Conservation (phyloP, 1,284 basidiomycete species). For the Inonotus hispidus region DNA sequence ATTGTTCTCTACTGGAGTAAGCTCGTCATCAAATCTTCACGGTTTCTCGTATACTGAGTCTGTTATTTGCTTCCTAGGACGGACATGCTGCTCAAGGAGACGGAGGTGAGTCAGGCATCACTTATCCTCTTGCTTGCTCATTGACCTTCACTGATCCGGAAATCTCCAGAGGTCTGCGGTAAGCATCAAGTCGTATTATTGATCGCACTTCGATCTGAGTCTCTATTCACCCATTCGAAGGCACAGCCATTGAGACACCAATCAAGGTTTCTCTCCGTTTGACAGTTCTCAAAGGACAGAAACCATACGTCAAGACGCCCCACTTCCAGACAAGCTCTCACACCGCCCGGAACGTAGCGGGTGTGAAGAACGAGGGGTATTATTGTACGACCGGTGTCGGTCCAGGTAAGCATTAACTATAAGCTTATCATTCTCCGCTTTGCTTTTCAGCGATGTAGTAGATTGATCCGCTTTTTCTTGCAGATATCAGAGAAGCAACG, state of each 20-base stretch:
- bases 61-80: constrained; percentile 31
- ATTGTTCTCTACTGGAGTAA: constrained; percentile 55
- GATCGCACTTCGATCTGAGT: background rate
- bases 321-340: constrained; percentile 39
- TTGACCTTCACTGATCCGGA: constrained; percentile 1
- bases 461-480: background rate
- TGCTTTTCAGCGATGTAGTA: background rate
- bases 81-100: constrained; percentile 63
- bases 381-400: constrained; percentile 57
- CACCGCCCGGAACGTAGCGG: constrained; percentile 18
- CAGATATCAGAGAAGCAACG: constrained; percentile 49
- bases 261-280: constrained; percentile 51
- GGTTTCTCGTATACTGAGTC: background rate
- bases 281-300: constrained; percentile 48
- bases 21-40: constrained; percentile 21
- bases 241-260: constrained; percentile 58
- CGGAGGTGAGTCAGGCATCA: constrained; percentile 40
- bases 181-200: constrained; percentile 21
- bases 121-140: background rate
- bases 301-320: constrained; percentile 50
- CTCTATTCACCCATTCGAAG: constrained; percentile 26
- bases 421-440: background rate
- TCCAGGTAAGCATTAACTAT: constrained; percentile 26
- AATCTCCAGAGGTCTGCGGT: constrained; percentile 48
- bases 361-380: constrained; percentile 33